Evolutionary conservation across 495 filamentous ascomycete genomes (phyloP), one percentile per base, ranked within the genome.

Genomic region (Neurospora terricola): DNA sequence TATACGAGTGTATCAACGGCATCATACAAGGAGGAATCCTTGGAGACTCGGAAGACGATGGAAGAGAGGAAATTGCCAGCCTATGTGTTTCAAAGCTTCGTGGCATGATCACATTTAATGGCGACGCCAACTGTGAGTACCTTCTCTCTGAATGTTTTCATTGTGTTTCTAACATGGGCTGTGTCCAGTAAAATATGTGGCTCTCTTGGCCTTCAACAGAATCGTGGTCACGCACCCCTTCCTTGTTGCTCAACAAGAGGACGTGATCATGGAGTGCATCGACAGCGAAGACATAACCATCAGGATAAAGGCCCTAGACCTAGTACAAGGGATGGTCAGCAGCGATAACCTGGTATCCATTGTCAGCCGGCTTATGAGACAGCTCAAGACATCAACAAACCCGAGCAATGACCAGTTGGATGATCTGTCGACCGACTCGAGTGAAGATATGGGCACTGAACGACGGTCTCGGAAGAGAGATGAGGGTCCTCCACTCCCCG

Each of bases 1-100:
- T 98, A 6, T 99, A 99, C 72, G 96, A 99, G 80, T 99, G 96
- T 77, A 97, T 99, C 78, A 98, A 97, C 81, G 96, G 96, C 23
- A 95, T 99, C 73, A 97, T 99, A 42, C 94, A 97, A 80, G 96
- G 96, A 11, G 96, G 96, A 1, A 96, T 99, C 72, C 83, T 99
- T 38, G 93, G 92, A 39, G 90, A 90, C 18, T 89, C 89, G 43
- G 92, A 92, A 62, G 91, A 91, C 69, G 86, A 89, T 62, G 95
- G 94, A 70, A 90, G 89, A 71, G 94, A 98, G 76, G 96, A 99
- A 76, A 91, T 99, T 77, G 96, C 96, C n/a, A 87, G 89, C 43
- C 87, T 99, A 4, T 99, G 96, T 79, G 94, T 98, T 27, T 91
- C 87, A 34, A 98, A 98, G 80, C 87, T 99, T 21, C 87, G 96